These are phyloP conservation scores for Giardia duodenalis DNA, from an alignment of 208 protist genomes.

Conservation along the genomic window DNA sequence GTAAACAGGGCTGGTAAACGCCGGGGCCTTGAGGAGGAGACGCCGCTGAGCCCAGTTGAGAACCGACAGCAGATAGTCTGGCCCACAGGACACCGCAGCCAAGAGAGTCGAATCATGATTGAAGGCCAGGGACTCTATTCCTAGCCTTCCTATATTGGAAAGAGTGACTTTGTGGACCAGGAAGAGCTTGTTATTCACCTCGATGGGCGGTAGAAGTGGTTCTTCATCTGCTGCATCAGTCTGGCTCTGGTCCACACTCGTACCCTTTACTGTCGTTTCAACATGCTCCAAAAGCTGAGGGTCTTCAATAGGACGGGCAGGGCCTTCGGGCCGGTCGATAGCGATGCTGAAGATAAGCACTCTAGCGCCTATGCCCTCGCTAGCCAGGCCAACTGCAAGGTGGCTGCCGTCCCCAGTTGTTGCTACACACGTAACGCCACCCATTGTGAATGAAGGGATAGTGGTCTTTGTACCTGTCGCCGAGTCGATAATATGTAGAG, in stretches of 20 bases:
- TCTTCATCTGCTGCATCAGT: not conserved
- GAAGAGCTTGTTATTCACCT: not conserved
- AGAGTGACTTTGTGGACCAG: not conserved
- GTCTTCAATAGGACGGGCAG: not conserved
- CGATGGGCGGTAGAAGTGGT: not conserved
- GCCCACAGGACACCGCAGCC: constrained; percentile 6
- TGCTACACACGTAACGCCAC: not conserved
- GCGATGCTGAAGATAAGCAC: not conserved
- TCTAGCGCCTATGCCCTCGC: not conserved
- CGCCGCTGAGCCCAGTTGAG: not conserved
- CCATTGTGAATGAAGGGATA: not conserved
- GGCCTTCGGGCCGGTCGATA: not conserved
- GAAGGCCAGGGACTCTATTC: not conserved
- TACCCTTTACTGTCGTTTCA: not conserved
- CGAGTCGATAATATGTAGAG: not conserved
- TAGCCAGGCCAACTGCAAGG: not conserved
- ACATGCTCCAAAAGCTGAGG: not conserved
- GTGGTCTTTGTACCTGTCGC: not conserved
- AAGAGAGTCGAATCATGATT: not conserved
- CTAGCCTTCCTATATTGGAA: not conserved
- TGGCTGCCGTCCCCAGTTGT: not conserved
- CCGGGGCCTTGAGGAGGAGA: not conserved
- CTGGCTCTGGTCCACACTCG: not conserved
- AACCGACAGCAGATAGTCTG: not conserved
- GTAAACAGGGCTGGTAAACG: not conserved